Evolutionary conservation across 257 asterid species (phyloP), one percentile per base, ranked within the genome.

Genomic region (Jacaranda copaia): DNA sequence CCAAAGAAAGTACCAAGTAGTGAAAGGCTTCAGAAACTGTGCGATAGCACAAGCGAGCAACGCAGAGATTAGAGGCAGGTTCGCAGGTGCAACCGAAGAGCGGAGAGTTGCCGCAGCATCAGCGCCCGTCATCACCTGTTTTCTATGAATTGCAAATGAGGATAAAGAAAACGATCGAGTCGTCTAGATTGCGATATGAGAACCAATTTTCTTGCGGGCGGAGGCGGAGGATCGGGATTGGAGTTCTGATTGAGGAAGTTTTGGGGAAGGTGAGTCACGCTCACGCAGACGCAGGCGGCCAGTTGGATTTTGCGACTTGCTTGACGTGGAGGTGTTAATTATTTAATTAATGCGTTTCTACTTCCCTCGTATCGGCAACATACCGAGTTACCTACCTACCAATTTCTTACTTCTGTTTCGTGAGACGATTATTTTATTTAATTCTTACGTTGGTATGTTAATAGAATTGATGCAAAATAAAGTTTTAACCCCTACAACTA

Each of bases 11-110:
- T 90, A 95, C 98, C 99, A 93, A 75, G 94, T 85, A 46, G 94
- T 89, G 74, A 95, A 91, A 72, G 94, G 89, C 87, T 95, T 95
- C 68, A 95, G 98, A 78, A 95, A 95, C 84, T 95, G 99, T 42
- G 99, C 99, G 45, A 93, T 55, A 51, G 96, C 85, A 80, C 97
- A 93, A 3, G 98, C 96, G 66, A 95, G 95, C 70, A 95, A 87
- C 53, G 99, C 97, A 25, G 94, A 83, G 72, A 91, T 63, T 38
- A 95, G 90, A 51, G 98, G 93, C 16, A 88, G 83, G 48, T 91
- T 93, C 5, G 94, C 80, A 68, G 96, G 96, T 10, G 82, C 80
- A 70, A 87, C 60, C 76, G 93, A 79, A 18, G 92, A 76, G 43
- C 90, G 93, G 73, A 90, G 87, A 82, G 86, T 84, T n/a, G 91